Base-by-base conservation (phyloP, 2,329 filamentous ascomycete genomes). In the Aureobasidium pullulans region DNA sequence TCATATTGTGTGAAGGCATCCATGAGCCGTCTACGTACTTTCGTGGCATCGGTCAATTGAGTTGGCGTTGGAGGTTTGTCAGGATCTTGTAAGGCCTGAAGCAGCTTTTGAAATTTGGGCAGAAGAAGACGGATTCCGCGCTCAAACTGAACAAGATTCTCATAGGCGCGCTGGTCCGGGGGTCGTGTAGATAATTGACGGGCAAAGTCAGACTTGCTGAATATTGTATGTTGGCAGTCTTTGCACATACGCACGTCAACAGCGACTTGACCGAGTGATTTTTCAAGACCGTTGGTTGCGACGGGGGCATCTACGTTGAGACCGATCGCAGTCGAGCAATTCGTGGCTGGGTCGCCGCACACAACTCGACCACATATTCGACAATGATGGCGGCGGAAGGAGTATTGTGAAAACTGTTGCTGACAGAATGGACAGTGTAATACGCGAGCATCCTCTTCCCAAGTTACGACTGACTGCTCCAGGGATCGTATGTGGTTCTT, bases 401-500 rank as follows among this genome's bases (percentile, higher is more conserved):
- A 89, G 82, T 96, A 97, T 13, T 86, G 88, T 0, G 90, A 88
- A 72, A 99, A 99, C 60, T 96, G 90, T 68, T 99, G 94, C 69
- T 96, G 89, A 68, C 94, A 99, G 69, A 96, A 96, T 0, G 94
- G 94, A 69, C 94, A 99, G 64, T 86, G 85, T 1, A 79, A 63
- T 6, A 99, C 91, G 34, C 79, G 83, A 0, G 86, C 81, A 72
- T 99, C 94, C 56, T 97, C 92, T 72, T 99, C 89, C 94, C 94
- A 99, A 0, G 87, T 88, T 15, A 99, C 92, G 7, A 99, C 84
- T 0, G 89, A 91, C 70, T 99, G 94, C 70, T 99, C 94, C 4
- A 97, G 76, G 13, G 83, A 70, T 70, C 96, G 94, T 16, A 71
- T 61, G 52, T 90, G 82, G 52, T 87, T 84, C 63, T 87, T 90